Percentiles rank a stretch among this genome's conserved stretches.
phyloP scores from a whole-genome alignment of 2,329 filamentous ascomycete species.

The Fusarium sp. region DNA sequence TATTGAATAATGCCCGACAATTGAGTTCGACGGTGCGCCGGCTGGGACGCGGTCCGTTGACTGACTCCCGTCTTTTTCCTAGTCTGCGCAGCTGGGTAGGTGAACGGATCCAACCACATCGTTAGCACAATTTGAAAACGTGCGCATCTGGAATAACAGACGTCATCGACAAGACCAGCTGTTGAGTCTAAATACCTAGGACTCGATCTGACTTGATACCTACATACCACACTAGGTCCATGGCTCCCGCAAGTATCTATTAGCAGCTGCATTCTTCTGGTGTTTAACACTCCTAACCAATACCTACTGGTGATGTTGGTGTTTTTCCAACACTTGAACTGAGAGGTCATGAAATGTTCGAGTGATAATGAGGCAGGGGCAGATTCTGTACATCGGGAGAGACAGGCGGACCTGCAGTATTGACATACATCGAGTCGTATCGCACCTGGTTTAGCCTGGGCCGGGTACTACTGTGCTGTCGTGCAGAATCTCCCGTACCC shows the following conservation, averaged over 20 bases:
- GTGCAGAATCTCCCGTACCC: slow-evolving; percentile 9
- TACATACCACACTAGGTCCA: slow-evolving; percentile 5
- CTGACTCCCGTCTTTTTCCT: slow-evolving; percentile 49
- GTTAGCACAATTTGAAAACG: slow-evolving; percentile 23
- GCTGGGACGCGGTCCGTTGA: slow-evolving; percentile 47
- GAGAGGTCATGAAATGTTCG: slow-evolving; percentile 4
- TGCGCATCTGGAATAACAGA: slow-evolving; percentile 27
- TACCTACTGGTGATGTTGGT: not conserved
- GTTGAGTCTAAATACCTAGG: slow-evolving; percentile 17
- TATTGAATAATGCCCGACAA: slow-evolving; percentile 31
- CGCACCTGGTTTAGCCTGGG: slow-evolving; percentile 25
- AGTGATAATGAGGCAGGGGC: slow-evolving; percentile 12
- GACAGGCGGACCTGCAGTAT: slow-evolving; percentile 40
- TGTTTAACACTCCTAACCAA: not conserved
- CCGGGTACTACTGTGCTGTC: slow-evolving; percentile 20
- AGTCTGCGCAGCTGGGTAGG: slow-evolving; percentile 39
- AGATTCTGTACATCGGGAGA: slow-evolving; percentile 7
- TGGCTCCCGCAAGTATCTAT: not conserved
- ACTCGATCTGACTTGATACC: not conserved
- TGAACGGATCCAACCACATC: slow-evolving; percentile 44
- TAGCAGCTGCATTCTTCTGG: not conserved
- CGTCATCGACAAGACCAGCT: slow-evolving; percentile 30
- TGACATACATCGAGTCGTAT: slow-evolving; percentile 46
- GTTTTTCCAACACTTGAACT: not conserved
- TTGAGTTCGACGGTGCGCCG: slow-evolving; percentile 47